Evolutionary conservation across 2,329 filamentous ascomycete genomes (phyloP), one percentile per base, ranked within the genome.

Genomic region (Rhynchosporium secalis): DNA sequence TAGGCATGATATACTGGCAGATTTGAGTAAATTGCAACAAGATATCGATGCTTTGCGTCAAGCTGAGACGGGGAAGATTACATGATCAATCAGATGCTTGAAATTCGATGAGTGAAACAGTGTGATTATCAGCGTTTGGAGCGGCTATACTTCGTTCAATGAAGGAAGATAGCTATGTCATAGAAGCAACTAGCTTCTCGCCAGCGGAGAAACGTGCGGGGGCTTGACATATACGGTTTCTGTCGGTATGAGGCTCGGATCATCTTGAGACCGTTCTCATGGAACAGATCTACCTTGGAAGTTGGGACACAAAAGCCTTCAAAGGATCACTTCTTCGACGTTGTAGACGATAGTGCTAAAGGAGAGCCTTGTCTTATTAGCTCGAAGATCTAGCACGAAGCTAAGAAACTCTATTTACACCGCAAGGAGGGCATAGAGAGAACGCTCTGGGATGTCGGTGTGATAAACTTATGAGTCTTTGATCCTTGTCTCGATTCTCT

Each of bases 31-130:
- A 28, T 75, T 94, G 65, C 89, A 91, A 75, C 83, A 83, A 71
- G 90, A 94, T 71, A 89, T 94, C 45, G 89, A 94, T 75, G 88
- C 84, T 3, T 71, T 89, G 49, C 78, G 83, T 7, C 76, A 75
- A 67, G 76, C 75, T 51, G 74, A 62, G 48, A 73, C 70, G 43
- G 58, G 61, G 29, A 66, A 56, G 38, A 56, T 65, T 60, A 68
- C 67, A 62, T 71, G 69, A 70, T 66, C 33, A 10, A 36, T 36
- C 9, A 2, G 33, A 36, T 10, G 9, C 33, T 20, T 26, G 26
- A 26, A 28, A 40, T 40, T 4, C 15, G 38, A 49, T 49, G 45
- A 56, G 43, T 49, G 20, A 29, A 3, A 26, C n/a, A 43, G 43
- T 28, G 40, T 8, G 28, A 29, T 31, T 29, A 31, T 45, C 36